Conservation (phyloP, 2,329 filamentous ascomycete genomes). For the Cadophora malorum region DNA sequence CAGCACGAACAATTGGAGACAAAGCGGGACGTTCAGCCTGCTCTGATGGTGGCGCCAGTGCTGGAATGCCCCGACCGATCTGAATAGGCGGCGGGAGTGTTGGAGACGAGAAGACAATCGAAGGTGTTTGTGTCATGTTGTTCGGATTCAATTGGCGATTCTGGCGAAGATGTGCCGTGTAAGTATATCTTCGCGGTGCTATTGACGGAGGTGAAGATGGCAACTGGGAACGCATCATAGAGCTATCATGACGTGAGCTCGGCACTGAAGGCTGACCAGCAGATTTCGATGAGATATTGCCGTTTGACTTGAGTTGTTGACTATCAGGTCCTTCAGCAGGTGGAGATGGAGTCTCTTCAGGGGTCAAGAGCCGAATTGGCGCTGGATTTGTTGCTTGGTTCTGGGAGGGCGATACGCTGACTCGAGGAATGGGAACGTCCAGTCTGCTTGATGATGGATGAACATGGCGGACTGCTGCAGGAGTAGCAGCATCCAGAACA, state of each 20-base stretch:
- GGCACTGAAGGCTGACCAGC: neutral
- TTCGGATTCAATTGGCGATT: constrained; percentile 37
- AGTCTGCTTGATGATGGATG: constrained; percentile 18
- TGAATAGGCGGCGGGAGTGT: constrained; percentile 42
- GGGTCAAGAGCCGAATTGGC: constrained; percentile 38
- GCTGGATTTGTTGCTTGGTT: constrained; percentile 14
- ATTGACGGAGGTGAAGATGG: constrained; percentile 44
- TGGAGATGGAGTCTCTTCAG: constrained; percentile 44
- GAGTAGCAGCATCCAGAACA: constrained; percentile 29
- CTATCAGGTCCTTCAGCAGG: constrained; percentile 20
- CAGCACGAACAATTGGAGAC: constrained; percentile 43
- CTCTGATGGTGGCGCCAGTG: constrained; percentile 23
- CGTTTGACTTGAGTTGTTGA: constrained; percentile 8
- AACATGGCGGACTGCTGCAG: constrained; percentile 13
- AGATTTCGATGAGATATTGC: neutral
- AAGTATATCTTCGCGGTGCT: constrained; percentile 40
- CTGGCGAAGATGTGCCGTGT: constrained; percentile 42
- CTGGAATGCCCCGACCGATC: constrained; percentile 28
- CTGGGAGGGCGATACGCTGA: constrained; percentile 19
- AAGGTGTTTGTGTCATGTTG: constrained; percentile 40
- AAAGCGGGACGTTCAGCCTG: constrained; percentile 35
- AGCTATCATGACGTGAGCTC: neutral
- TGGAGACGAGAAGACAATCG: constrained; percentile 45
- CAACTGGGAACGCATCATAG: constrained; percentile 35
- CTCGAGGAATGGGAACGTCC: constrained; percentile 23